Conservation (phyloP, 2,329 filamentous ascomycete species). For the Colletotrichum karsti region DNA sequence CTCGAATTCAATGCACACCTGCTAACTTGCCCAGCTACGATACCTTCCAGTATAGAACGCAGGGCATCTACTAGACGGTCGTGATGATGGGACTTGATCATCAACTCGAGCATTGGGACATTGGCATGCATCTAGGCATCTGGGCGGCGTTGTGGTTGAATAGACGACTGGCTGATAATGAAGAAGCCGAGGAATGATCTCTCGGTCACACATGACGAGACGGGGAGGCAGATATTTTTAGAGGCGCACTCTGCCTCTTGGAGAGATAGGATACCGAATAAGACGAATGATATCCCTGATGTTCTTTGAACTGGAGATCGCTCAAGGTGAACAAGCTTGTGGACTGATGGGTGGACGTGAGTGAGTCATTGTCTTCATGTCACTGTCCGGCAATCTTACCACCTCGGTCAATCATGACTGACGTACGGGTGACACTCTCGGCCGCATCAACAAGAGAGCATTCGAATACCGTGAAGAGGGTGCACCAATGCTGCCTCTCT, state of each 20-base stretch:
- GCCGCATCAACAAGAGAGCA: too few species aligned
- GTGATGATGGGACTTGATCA: constrained; percentile 4
- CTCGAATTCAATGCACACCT: neutral
- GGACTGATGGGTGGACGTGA: too few species aligned
- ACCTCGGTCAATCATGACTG: too few species aligned
- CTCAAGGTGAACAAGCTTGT: too few species aligned
- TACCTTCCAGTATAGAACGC: constrained; percentile 87
- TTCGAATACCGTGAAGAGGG: too few species aligned
- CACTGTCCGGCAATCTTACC: too few species aligned
- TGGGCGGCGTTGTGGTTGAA: constrained; percentile 30
- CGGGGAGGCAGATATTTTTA: neutral
- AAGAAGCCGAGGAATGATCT: constrained; percentile 22
- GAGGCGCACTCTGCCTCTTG: constrained; percentile 2
- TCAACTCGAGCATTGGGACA: constrained; percentile 18
- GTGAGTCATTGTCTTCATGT: too few species aligned
- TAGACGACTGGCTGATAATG: constrained; percentile 28
- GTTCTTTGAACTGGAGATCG: neutral
- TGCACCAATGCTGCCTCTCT: too few species aligned
- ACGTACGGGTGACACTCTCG: too few species aligned
- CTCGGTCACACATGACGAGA: constrained; percentile 18
- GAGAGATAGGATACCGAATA: constrained; percentile 18
- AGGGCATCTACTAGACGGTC: constrained; percentile 79
- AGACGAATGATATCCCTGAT: constrained; percentile 23
- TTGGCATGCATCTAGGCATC: constrained; percentile 27
- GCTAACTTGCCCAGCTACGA: constrained; percentile 67